Base-by-base conservation (phyloP, 2,329 filamentous ascomycete genomes). In the Aspergillus piperis region DNA sequence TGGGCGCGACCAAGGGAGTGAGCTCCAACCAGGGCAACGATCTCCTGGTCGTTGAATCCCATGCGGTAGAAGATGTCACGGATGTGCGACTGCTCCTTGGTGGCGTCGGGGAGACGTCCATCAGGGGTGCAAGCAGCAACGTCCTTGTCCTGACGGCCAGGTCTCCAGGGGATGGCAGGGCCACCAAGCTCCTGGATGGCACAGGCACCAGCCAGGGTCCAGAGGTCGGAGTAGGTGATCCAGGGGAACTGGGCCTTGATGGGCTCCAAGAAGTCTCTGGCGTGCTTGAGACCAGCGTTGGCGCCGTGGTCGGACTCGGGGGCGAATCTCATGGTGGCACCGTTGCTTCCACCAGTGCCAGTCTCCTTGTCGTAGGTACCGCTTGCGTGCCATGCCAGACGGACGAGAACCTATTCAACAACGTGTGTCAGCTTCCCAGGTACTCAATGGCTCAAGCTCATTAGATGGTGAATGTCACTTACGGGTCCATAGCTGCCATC, bases 21-120 rank as follows among this genome's bases (percentile, higher is more conserved):
- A 52, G 90, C 92, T 68, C 92, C 92, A 23, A 84, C 84, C 56
- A 98, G 86, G 30, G 94, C 95, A 49, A 97, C 94, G 74, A 98
- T 98, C 80, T 97, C 93, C 73, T 90, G 90, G 81, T 99, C 94
- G 78, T 95, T 90, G 85, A 97, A 98, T 68, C 94, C 94, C 94
- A 98, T 98, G 75, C 94, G 92, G 78, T 88, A 86, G 80, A 98
- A 99, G 82, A 98, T 94, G 80, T 86, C 86, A 72, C 95, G 90
- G 70, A 98, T 85, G 81, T 98, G 94, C 73, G 88, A 86, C 63
- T 88, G 82, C 62, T 86, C 89, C 84, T 97, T 86, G 70, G 86
- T 77, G 54, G 85, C 94, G 75, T 99, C 92, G 65, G 93, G 90
- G 19, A 92, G 84, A 77, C 94, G 92, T 67, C 95, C 95, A 73